A percentile compares a stretch with the other conserved stretches of the same genome.
Conservation (phyloP, 148 eudicot genomes). For the Persicaria tinctoria region DNA sequence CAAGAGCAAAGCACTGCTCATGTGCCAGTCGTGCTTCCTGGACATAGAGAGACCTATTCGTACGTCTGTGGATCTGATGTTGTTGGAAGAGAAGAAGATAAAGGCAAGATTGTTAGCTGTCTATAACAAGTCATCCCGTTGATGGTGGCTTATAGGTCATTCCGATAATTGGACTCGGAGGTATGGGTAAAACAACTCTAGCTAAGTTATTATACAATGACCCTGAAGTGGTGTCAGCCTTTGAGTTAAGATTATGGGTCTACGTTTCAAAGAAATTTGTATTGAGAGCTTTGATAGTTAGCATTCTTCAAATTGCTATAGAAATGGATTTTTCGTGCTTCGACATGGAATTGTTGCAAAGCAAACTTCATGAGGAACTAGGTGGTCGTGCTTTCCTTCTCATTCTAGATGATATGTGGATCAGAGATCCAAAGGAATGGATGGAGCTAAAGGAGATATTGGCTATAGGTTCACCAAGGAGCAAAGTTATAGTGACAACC, state of each 20-base stretch:
- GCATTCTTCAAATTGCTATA: neutral
- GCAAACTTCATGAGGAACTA: neutral
- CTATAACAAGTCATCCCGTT: neutral
- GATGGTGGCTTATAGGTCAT: neutral
- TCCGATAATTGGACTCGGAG: neutral
- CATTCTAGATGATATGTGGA: neutral
- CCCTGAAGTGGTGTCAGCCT: neutral
- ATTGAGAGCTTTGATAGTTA: neutral
- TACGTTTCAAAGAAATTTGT: neutral
- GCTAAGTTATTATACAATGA: neutral
- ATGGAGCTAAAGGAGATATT: neutral
- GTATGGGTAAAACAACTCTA: neutral
- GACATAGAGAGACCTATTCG: neutral
- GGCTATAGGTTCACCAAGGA: constrained; percentile 1
- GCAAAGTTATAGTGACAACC: constrained; percentile 21
- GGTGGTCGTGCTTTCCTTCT: neutral
- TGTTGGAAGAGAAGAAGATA: neutral
- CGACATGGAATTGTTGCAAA: neutral
- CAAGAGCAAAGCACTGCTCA: neutral
- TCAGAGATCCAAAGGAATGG: neutral
- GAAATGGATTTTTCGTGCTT: neutral
- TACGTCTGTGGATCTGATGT: neutral
- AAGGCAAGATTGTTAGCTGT: neutral
- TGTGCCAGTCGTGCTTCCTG: neutral
- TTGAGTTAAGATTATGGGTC: neutral